These are phyloP conservation scores for Asterochloris erici DNA, from an alignment of 139 green algal species.

Conservation along the genomic window DNA sequence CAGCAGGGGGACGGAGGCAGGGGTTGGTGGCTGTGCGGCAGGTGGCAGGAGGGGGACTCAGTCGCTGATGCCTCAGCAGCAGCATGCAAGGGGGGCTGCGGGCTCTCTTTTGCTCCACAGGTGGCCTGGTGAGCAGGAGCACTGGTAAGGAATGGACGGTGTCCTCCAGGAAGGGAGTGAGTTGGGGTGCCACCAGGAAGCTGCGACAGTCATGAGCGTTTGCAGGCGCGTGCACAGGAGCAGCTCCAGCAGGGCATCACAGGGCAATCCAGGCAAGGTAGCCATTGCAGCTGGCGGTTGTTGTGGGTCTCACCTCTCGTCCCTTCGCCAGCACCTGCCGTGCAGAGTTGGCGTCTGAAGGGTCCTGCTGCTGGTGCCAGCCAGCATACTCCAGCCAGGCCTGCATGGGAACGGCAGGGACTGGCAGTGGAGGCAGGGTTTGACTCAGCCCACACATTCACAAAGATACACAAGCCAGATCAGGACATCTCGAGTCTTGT, in stretches of 20 bases:
- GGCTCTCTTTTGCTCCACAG: not conserved
- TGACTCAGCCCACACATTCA: not conserved
- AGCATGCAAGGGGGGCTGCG: not conserved
- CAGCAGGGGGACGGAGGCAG: not conserved
- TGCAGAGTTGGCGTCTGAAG: slow-evolving; percentile 12
- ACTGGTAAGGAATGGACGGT: no score
- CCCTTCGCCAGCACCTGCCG: slow-evolving; percentile 42
- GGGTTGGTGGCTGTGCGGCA: not conserved
- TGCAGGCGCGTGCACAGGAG: no score
- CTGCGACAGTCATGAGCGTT: no score
- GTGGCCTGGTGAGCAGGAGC: not conserved
- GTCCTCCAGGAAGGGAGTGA: no score
- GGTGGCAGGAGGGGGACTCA: not conserved
- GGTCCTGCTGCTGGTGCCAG: slow-evolving; percentile 25
- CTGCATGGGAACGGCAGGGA: slow-evolving; percentile 46
- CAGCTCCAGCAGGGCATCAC: no score
- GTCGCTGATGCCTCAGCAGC: not conserved
- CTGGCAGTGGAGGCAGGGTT: not conserved
- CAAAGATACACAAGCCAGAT: no score
- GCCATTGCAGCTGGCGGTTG: no score
- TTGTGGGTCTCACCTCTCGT: slow-evolving; percentile 21
- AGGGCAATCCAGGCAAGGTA: no score
- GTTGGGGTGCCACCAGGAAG: no score
- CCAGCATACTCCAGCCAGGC: slow-evolving; percentile 41
- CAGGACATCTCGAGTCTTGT: no score